Evolutionary conservation across 441 rosid species (phyloP), one percentile per base, ranked within the genome.

Genomic region (Gossypium schwendimanii): DNA sequence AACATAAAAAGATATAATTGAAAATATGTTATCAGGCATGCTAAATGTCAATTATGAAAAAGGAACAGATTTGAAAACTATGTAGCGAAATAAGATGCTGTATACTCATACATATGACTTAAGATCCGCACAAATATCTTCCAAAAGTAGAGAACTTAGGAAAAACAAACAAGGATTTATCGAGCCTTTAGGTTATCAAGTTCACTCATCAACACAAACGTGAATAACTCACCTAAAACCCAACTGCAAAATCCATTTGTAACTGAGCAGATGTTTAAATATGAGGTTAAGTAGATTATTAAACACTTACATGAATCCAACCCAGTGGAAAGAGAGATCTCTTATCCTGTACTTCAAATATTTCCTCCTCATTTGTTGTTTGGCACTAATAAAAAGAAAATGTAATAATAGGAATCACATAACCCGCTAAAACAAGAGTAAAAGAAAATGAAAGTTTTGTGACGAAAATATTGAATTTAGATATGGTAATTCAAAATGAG

Each of bases 281-380:
- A 45, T 39, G 18, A 66, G n/a, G 41, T n/a, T 26, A 71, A 26
- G 33, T 12, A 70, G 21, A 60, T 33, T 41, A 33, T 20, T 28
- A 17, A 31, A 18, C 55, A 82, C 98, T 87, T 80, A 95, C 99
- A 86, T 95, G 99, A 84, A 95, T 95, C 99, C 99, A 95, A 60
- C 99, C 99, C 26, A 95, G 93, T 60, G 98, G 96, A 69, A 95
- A 92, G 78, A 95, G 96, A 70, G 98, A 92, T 78, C 57, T 89
- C 68, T 84, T 92, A 82, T 92, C 99, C 81, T 95, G 99, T 72
- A 85, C 97, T 85, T 92, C 99, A 84, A 95, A 95, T 85, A 92
- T 92, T 71, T 95, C 99, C 77, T 95, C 99, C 83, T 95, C 99
- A 78, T 92, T 91, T 81, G 97, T 95, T 17, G 98, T 72, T 78